Evolutionary conservation across 2,329 filamentous ascomycete species (phyloP).

Genomic region (Cytospora piceicola): DNA sequence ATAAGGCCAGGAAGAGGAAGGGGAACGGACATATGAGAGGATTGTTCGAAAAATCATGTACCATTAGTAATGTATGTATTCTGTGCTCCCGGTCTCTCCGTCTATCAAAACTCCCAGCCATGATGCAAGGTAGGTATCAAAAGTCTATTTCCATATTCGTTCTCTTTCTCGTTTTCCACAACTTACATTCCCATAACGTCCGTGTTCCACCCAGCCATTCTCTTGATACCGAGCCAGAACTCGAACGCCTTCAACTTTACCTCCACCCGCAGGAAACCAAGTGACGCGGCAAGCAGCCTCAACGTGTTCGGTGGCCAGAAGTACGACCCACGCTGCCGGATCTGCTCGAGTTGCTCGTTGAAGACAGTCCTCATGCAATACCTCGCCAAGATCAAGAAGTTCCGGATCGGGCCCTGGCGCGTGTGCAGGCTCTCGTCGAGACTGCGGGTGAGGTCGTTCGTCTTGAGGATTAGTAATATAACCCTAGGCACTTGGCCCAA

Average conservation of each 20-base stretch:
- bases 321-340: slow-evolving; percentile 57
- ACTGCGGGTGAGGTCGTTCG: slow-evolving; percentile 92
- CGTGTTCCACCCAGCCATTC: slow-evolving; percentile 43
- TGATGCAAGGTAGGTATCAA: slow-evolving; percentile 30
- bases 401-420: slow-evolving; percentile 65
- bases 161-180: neutral
- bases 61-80: slow-evolving; percentile 6
- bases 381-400: slow-evolving; percentile 69
- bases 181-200: slow-evolving; percentile 24
- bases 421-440: slow-evolving; percentile 90
- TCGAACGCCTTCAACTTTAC: slow-evolving; percentile 67
- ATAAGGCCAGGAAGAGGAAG: neutral
- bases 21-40: neutral
- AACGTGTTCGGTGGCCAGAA: slow-evolving; percentile 61
- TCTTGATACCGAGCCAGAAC: slow-evolving; percentile 61
- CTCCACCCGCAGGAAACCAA: slow-evolving; percentile 63
- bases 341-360: slow-evolving; percentile 64
- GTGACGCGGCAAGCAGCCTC: slow-evolving; percentile 59
- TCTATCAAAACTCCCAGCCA: slow-evolving; percentile 22
- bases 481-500: slow-evolving; percentile 88
- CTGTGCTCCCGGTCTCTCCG: neutral
- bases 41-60: neutral
- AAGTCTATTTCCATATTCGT: slow-evolving; percentile 12
- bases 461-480: slow-evolving; percentile 94
- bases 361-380: slow-evolving; percentile 71